Percentiles rank a stretch among this genome's conserved stretches.
Evolutionary conservation across 495 filamentous ascomycete genomes (phyloP).

Genomic region (Niebla homalea): DNA sequence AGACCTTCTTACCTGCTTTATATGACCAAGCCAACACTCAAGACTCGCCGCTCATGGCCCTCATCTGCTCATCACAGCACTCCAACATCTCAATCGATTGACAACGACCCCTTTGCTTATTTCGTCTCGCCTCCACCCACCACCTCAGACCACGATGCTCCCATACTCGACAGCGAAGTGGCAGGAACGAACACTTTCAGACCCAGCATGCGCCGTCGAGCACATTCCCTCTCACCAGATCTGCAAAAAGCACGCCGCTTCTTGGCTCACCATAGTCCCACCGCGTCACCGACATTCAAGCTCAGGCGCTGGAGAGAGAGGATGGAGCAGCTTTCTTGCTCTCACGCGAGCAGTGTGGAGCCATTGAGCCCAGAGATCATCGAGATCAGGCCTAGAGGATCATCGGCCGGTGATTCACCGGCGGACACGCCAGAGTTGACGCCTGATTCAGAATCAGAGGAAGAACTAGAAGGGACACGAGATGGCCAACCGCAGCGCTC

Average conservation of each 20-base stretch:
- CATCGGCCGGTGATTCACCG: not conserved
- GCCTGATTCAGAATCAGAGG: not conserved
- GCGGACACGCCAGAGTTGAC: not conserved
- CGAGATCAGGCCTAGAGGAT: conserved; percentile 19
- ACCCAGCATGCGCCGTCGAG: conserved; percentile 11
- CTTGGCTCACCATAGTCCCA: conserved; percentile 1
- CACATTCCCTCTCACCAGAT: conserved; percentile 13
- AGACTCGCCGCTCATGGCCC: conserved; percentile 25
- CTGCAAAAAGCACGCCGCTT: not conserved
- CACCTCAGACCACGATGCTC: conserved; percentile 20
- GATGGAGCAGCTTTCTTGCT: conserved; percentile 9
- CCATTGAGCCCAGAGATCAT: conserved; percentile 8
- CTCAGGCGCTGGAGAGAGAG: conserved; percentile 16
- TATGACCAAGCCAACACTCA: conserved; percentile 5
- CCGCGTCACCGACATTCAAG: conserved; percentile 5
- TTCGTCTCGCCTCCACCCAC: conserved; percentile 23
- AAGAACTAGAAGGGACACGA: not conserved
- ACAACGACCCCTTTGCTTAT: conserved; percentile 27
- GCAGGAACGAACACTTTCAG: conserved; percentile 17
- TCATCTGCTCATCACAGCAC: conserved; percentile 9
- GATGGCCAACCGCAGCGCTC: too few species aligned
- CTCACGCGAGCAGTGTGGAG: conserved; percentile 1
- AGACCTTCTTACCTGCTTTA: not conserved
- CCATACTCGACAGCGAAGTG: conserved; percentile 18
- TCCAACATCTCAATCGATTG: conserved; percentile 11